Conservation (phyloP, 1,284 basidiomycete genomes). For the Ceratobasidium theobromae region DNA sequence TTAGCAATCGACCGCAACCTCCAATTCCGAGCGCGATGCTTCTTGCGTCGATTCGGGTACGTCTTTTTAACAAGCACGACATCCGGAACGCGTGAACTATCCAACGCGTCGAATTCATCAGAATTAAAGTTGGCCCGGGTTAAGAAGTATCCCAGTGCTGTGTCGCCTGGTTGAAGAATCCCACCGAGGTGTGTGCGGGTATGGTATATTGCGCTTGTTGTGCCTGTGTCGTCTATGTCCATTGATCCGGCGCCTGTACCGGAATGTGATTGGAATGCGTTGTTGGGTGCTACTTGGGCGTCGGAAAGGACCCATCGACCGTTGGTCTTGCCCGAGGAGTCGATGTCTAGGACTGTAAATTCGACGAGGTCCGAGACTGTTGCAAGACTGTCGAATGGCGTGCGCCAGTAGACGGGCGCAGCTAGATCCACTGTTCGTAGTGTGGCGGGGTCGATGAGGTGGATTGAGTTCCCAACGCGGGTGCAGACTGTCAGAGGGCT, state of each 20-base stretch:
- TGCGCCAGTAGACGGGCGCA: slow-evolving; percentile 85
- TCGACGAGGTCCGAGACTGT: slow-evolving; percentile 85
- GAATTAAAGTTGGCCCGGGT: slow-evolving; percentile 93
- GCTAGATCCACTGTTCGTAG: slow-evolving; percentile 83
- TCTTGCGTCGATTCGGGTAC: slow-evolving; percentile 93
- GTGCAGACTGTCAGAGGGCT: slow-evolving; percentile 83
- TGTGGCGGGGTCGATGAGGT: slow-evolving; percentile 87
- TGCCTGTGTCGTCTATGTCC: slow-evolving; percentile 48
- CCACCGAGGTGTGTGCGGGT: slow-evolving; percentile 95
- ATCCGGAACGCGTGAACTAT: slow-evolving; percentile 79
- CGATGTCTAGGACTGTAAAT: slow-evolving; percentile 94
- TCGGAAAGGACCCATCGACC: slow-evolving; percentile 88
- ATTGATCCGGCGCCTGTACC: too few species aligned
- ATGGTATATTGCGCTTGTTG: slow-evolving; percentile 73
- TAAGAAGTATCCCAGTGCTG: slow-evolving; percentile 88
- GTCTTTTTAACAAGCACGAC: slow-evolving; percentile 94
- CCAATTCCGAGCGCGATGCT: slow-evolving; percentile 84
- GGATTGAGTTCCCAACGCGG: slow-evolving; percentile 89
- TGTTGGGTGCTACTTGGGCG: slow-evolving; percentile 87
- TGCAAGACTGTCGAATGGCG: slow-evolving; percentile 83
- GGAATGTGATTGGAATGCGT: slow-evolving; percentile 56
- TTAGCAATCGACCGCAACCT: slow-evolving; percentile 92
- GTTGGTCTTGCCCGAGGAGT: slow-evolving; percentile 68
- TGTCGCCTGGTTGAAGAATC: slow-evolving; percentile 94
- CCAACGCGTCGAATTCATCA: slow-evolving; percentile 77